Conservation (phyloP, 78 protist species). For the slime mould (Dictyostelium discoideum) region dicty_2.7 NC_007088.5:5756001-5756500, state of each 20-base stretch:
- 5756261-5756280: constrained; percentile 93
- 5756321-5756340: constrained; percentile 66
- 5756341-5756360: constrained; percentile 75
- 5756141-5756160: constrained; percentile 27
- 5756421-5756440: constrained; percentile 83
- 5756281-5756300: constrained; percentile 74
- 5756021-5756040: neutral
- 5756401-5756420: constrained; percentile 85
- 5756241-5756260: constrained; percentile 79
- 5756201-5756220: constrained; percentile 88
- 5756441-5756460: constrained; percentile 66
- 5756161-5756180: neutral
- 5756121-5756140: constrained; percentile 72
- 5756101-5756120: constrained; percentile 84
- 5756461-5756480: constrained; percentile 33
- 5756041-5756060: too few species aligned
- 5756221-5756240: constrained; percentile 80
- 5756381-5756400: constrained; percentile 78
- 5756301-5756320: constrained; percentile 56
- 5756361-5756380: constrained; percentile 84
- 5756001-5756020: neutral
- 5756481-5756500: constrained; percentile 54
- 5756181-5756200: constrained; percentile 75
- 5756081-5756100: neutral
- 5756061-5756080: neutral